Evolutionary conservation across 495 filamentous ascomycete genomes (phyloP).

Genomic region (Daldinia vernicosa): DNA sequence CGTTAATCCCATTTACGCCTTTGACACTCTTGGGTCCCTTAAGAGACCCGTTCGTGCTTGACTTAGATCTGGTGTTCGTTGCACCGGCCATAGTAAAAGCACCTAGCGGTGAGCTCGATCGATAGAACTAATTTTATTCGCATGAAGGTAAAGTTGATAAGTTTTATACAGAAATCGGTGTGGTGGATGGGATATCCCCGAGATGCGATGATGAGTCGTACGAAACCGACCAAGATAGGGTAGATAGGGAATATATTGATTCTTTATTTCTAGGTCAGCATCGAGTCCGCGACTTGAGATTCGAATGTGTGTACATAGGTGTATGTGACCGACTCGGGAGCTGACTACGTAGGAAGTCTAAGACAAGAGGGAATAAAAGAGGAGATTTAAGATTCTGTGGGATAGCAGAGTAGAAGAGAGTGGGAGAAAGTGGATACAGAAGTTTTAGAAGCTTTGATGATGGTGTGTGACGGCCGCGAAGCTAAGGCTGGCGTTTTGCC

Average conservation of each 20-base stretch:
- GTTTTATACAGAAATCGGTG: not conserved
- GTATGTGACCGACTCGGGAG: not conserved
- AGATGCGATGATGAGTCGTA: slow-evolving; percentile 10
- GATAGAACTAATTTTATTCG: slow-evolving; percentile 12
- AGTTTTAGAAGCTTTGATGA: slow-evolving; percentile 33
- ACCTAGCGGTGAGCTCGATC: slow-evolving; percentile 5
- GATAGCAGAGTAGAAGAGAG: slow-evolving; percentile 2
- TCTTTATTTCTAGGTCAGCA: slow-evolving; percentile 25
- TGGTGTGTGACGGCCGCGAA: slow-evolving; percentile 16
- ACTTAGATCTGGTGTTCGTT: slow-evolving; percentile 27
- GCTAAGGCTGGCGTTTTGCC: slow-evolving; percentile 36
- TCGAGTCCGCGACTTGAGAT: slow-evolving; percentile 11
- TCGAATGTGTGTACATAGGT: not conserved
- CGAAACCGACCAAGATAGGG: slow-evolving; percentile 25
- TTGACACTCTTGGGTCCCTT: slow-evolving; percentile 48
- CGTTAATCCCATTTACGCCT: slow-evolving; percentile 42
- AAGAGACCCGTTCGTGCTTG: slow-evolving; percentile 43
- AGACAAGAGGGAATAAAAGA: not conserved
- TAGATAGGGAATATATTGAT: slow-evolving; percentile 1
- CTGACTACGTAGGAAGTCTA: not conserved
- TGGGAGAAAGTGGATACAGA: slow-evolving; percentile 24
- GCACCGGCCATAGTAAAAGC: slow-evolving; percentile 24
- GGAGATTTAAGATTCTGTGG: not conserved
- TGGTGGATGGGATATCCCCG: not conserved
- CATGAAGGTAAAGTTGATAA: slow-evolving; percentile 17